Evolutionary conservation across 78 protist species (phyloP), one percentile per base, ranked within the genome.

Genomic region (Chrysochromulina tobinii): DNA sequence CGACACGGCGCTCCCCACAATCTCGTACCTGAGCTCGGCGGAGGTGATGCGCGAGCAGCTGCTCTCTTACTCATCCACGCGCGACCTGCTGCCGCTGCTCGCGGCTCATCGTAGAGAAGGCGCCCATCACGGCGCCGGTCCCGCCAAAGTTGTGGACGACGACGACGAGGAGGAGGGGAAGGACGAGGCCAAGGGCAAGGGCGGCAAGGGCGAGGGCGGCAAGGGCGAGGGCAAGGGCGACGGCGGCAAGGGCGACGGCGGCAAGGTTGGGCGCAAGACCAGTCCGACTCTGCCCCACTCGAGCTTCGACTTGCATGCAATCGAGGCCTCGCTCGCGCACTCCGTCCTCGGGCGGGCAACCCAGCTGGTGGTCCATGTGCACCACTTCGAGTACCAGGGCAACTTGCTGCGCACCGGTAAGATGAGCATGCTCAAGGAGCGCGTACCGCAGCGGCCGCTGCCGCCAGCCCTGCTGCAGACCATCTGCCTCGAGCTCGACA

Each of bases 311-410:
- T 67, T 59, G 12, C 38, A 0, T 17, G 51, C 25, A 12, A 51
- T 81, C 57, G 93, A 90, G 88, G 6, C 38, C 11, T 3, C 55
- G 69, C 57, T 90, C 3, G 69, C 50, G 61, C 14, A 7, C 50
- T 1, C 25, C 12, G 38, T 90, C 17, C 84, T 90, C 12, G 14
- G 48, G 15, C 67, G 55, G 18, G 83, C 83, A n/a, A 6, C 27
- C 17, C 77, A 67, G 8, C 20, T 90, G 0, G 18, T 6, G 48
- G 17, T 90, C 15, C 85, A 90, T 1, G 54, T 90, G 81, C 57
- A 21, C n/a, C 89, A 90, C 54, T 90, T 27, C 69, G 61, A 50
- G 54, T 90, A 68, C 67, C 17, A 2, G 55, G 93, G 93, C 18
- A 88, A 79, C 23, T 12, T 61, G 48, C 77, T 27, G 51, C 59